Conservation (phyloP, 2,329 filamentous ascomycete genomes). For the Chalaropsis ovoidea region DNA sequence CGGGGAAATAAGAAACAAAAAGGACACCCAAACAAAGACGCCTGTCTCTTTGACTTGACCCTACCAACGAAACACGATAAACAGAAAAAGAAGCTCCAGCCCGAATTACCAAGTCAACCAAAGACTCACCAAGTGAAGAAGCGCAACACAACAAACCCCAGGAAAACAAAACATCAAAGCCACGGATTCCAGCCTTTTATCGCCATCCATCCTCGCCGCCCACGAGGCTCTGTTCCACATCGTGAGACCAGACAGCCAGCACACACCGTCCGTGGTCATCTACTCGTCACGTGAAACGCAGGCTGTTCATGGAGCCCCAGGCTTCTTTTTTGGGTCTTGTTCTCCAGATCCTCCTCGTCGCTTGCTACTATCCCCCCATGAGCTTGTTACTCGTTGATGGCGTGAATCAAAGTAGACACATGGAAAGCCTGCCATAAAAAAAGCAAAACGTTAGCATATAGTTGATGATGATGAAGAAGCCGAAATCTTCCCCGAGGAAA, state of each 20-base stretch:
- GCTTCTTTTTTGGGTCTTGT: neutral
- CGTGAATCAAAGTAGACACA: conserved; percentile 35
- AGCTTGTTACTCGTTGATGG: conserved; percentile 30
- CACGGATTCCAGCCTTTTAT: neutral
- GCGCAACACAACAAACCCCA: neutral
- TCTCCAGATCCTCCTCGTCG: neutral
- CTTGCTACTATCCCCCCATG: neutral
- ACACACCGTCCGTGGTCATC: neutral
- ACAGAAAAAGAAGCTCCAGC: neutral
- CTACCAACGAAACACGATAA: neutral
- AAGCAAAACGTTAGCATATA: conserved; percentile 13
- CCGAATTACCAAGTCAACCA: conserved; percentile 3
- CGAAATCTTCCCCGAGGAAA: conserved; percentile 7
- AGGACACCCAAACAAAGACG: neutral
- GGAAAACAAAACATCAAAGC: neutral
- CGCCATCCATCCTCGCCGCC: neutral
- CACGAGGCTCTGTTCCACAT: neutral
- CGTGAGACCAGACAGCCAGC: neutral
- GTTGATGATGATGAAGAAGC: conserved; percentile 23
- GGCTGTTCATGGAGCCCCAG: neutral
- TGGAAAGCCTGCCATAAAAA: conserved; percentile 33
- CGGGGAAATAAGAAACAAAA: neutral
- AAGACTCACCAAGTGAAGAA: neutral
- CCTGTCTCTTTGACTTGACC: neutral
- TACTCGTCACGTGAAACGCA: neutral